Conservation (phyloP, 2,329 filamentous ascomycete species). For the Cadophora luteo-olivacea region DNA sequence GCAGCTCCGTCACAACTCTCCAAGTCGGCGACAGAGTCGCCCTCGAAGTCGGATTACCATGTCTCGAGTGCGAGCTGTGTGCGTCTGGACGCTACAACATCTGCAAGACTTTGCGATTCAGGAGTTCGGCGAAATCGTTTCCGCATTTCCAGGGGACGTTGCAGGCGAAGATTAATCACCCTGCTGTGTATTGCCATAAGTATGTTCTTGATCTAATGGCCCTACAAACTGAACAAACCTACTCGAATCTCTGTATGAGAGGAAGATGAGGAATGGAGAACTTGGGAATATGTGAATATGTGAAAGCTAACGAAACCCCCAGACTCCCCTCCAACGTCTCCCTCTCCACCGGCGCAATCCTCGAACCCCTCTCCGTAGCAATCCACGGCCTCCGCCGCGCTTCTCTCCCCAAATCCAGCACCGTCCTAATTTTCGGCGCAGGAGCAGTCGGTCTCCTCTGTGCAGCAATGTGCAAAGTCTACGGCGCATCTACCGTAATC, state of each 20-base stretch:
- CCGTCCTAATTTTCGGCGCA: conserved; percentile 87
- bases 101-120: conserved; percentile 65
- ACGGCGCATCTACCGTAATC: conserved; percentile 85
- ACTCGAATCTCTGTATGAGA: conserved; percentile 11
- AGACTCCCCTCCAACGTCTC: conserved; percentile 71
- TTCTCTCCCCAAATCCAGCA: conserved; percentile 78
- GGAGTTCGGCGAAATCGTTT: conserved; percentile 45
- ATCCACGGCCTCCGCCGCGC: conserved; percentile 87
- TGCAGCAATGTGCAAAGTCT: conserved; percentile 57
- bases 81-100: conserved; percentile 93
- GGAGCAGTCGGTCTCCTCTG: conserved; percentile 82
- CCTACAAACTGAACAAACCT: not conserved
- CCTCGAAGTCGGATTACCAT: conserved; percentile 93
- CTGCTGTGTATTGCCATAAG: conserved; percentile 95
- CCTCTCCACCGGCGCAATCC: conserved; percentile 86
- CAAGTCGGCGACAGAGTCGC: conserved; percentile 89
- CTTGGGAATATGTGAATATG: not conserved
- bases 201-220: conserved; percentile 26
- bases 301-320: conserved; percentile 18
- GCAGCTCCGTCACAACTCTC: conserved; percentile 77
- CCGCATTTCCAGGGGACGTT: conserved; percentile 47
- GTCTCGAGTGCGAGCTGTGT: conserved; percentile 87
- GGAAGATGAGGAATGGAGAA: not conserved
- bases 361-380: conserved; percentile 90
- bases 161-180: conserved; percentile 74